phyloP scores from a whole-genome alignment of 108 stramenopile genomes.

The Licmophora abbreviata region DNA sequence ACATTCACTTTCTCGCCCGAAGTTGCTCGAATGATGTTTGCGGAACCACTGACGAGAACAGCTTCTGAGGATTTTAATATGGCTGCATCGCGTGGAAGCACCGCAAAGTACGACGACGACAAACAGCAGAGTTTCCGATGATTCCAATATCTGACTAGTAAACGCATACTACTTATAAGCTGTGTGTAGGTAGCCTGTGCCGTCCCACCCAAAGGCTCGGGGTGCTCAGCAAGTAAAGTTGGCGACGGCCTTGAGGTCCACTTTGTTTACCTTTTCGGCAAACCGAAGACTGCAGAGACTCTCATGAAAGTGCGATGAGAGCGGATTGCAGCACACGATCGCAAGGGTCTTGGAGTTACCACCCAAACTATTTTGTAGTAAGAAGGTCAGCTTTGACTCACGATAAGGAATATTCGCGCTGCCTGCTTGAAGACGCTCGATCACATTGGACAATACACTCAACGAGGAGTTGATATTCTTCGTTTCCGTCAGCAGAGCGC shows the following conservation, averaged over 20 bases:
- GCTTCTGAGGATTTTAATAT: constrained; percentile 52
- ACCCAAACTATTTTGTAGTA: constrained; percentile 80
- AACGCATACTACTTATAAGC: too few species aligned
- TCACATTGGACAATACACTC: constrained; percentile 65
- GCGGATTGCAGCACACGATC: constrained; percentile 88
- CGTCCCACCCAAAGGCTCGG: too few species aligned
- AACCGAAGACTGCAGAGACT: constrained; percentile 82
- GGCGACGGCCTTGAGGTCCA: constrained; percentile 56
- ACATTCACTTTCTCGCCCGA: constrained; percentile 57
- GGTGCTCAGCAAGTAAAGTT: constrained; percentile 34
- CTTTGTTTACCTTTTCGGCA: constrained; percentile 76
- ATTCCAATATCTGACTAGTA: too few species aligned
- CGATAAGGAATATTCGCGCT: constrained; percentile 82
- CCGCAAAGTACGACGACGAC: too few species aligned
- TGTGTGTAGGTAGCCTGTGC: too few species aligned
- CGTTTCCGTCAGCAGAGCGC: constrained; percentile 71
- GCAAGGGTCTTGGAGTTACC: constrained; percentile 88
- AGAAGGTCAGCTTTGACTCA: constrained; percentile 88
- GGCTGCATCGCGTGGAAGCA: constrained; percentile 31
- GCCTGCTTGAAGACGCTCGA: constrained; percentile 74
- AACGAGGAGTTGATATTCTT: constrained; percentile 84
- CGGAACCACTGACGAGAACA: constrained; percentile 40
- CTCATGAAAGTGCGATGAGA: constrained; percentile 70
- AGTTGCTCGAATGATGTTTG: constrained; percentile 46
- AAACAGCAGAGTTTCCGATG: too few species aligned